These are phyloP conservation scores for Podosphaera aphanis DNA, from an alignment of 2,329 filamentous ascomycete genomes.

Conservation along the genomic window DNA sequence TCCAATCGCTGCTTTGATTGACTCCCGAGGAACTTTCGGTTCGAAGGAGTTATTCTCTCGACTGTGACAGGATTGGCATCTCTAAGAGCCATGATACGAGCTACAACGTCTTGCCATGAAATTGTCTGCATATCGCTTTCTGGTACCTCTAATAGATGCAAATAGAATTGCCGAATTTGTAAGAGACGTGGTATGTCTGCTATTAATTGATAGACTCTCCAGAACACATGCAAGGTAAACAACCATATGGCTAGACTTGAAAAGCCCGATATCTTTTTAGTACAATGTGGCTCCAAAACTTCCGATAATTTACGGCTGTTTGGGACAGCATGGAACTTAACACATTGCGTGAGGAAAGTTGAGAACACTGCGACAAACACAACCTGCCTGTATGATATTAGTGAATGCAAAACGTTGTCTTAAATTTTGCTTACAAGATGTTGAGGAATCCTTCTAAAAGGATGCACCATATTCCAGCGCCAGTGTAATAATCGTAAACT, in stretches of 20 bases:
- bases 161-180: conserved; percentile 46
- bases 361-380: conserved; percentile 45
- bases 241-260: conserved; percentile 27
- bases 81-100: conserved; percentile 43
- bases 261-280: conserved; percentile 19
- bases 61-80: conserved; percentile 47
- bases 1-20: conserved; percentile 88
- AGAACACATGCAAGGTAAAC: conserved; percentile 41
- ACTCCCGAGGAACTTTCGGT: conserved; percentile 39
- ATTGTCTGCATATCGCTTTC: conserved; percentile 52
- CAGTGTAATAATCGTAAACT: conserved; percentile 44
- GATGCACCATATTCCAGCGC: conserved; percentile 47
- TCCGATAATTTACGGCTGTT: conserved; percentile 19
- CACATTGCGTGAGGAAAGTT: conserved; percentile 44
- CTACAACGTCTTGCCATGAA: conserved; percentile 50
- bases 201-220: conserved; percentile 31
- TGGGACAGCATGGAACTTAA: conserved; percentile 38
- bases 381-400: conserved; percentile 25
- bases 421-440: not conserved
- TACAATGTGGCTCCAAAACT: conserved; percentile 38
- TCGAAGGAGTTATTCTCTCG: conserved; percentile 31
- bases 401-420: not conserved
- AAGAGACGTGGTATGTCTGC: conserved; percentile 34
- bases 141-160: conserved; percentile 41
- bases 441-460: conserved; percentile 21